A percentile compares a stretch with the other conserved stretches of the same genome.
Evolutionary conservation across 495 filamentous ascomycete genomes (phyloP).

Genomic region (Trypethelium eluteriae): DNA sequence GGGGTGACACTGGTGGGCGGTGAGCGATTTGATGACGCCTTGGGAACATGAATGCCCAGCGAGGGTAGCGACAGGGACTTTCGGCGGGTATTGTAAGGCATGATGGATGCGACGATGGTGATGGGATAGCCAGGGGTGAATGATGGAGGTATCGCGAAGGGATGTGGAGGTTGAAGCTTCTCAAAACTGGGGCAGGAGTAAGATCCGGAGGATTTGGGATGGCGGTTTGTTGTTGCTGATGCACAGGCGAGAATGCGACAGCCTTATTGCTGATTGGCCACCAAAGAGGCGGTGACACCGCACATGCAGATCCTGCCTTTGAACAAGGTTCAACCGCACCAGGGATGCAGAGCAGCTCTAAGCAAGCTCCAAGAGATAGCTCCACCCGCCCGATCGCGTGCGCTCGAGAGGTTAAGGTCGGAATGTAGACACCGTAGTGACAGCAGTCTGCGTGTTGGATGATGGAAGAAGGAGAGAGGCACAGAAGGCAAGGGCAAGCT

Average conservation of each 20-base stretch:
- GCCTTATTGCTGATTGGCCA: conserved; percentile 3
- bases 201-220: conserved; percentile 8
- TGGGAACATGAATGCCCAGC: conserved; percentile 85
- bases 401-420: not conserved
- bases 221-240: conserved; percentile 12
- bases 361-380: not conserved
- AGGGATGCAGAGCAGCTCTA: not conserved
- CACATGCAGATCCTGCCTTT: conserved; percentile 3
- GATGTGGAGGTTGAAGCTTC: conserved; percentile 5
- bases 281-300: conserved; percentile 9
- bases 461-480: not conserved
- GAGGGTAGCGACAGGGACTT: conserved; percentile 92
- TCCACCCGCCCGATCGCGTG: not conserved
- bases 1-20: conserved; percentile 51
- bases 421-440: not conserved
- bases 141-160: not conserved
- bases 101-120: conserved; percentile 30
- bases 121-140: not conserved
- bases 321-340: not conserved
- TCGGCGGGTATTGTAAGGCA: conserved; percentile 97
- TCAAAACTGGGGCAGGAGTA: not conserved
- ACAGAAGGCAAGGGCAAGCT: not conserved
- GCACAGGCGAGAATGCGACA: conserved; percentile 11
- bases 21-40: conserved; percentile 48
- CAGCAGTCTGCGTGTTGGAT: not conserved